phyloP scores from a whole-genome alignment of 768 basidiomycete species.

The Serendipita sp. region DNA sequence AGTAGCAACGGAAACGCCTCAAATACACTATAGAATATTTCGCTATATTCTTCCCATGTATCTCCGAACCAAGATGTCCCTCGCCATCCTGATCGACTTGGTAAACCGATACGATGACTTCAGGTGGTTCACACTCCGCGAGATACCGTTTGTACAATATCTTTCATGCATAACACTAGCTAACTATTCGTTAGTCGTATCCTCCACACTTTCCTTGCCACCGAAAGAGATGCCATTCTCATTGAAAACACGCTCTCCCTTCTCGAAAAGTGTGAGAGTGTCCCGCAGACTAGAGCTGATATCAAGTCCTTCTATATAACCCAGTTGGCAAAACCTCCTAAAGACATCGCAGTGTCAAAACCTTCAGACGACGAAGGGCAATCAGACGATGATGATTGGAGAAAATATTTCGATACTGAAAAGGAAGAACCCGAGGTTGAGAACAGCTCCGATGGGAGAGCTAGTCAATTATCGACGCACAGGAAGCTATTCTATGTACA shows the following conservation, averaged over 20 bases:
- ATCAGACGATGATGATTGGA: constrained; percentile 49
- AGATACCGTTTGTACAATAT: constrained; percentile 40
- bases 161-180: background rate
- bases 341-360: constrained; percentile 19
- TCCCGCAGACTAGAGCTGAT: constrained; percentile 55
- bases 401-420: constrained; percentile 63
- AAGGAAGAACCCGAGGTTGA: constrained; percentile 23
- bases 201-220: constrained; percentile 16
- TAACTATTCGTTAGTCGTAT: background rate
- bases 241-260: constrained; percentile 43
- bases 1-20: constrained; percentile 29
- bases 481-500: constrained; percentile 61
- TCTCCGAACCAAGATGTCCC: constrained; percentile 43
- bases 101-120: constrained; percentile 60
- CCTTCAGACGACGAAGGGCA: constrained; percentile 22
- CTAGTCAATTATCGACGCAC: constrained; percentile 54
- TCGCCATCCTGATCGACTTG: constrained; percentile 52
- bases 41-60: constrained; percentile 38
- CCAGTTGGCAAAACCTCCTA: constrained; percentile 40
- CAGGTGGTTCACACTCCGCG: constrained; percentile 78
- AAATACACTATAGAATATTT: constrained; percentile 56
- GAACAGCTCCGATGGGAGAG: constrained; percentile 28
- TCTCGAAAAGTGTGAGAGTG: constrained; percentile 51
- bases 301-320: constrained; percentile 68
- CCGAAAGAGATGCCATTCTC: constrained; percentile 21